Percentiles rank a stretch among this genome's conserved stretches.
These are phyloP conservation scores for Hypoxylon sp. DNA, from an alignment of 2,329 filamentous ascomycete species.

Conservation along the genomic window DNA sequence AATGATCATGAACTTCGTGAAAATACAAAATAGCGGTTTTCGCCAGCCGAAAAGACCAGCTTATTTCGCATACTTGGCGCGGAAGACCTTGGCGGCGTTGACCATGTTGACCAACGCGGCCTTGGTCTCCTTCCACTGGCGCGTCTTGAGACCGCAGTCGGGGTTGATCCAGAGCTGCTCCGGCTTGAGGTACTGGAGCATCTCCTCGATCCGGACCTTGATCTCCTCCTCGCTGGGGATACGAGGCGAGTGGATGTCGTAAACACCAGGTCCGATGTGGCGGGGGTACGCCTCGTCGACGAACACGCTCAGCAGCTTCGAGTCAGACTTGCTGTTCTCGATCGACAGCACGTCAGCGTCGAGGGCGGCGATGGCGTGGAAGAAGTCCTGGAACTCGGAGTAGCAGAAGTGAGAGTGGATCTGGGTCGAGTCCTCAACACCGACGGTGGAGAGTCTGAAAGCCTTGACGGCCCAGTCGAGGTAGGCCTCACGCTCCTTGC, in stretches of 20 bases:
- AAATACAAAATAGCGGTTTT: slow-evolving; percentile 16
- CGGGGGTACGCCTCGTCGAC: slow-evolving; percentile 96
- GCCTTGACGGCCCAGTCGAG: slow-evolving; percentile 96
- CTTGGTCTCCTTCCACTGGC: slow-evolving; percentile 99
- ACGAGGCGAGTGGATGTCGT: slow-evolving; percentile 99
- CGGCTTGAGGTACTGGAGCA: slow-evolving; percentile 95
- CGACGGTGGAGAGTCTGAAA: slow-evolving; percentile 94
- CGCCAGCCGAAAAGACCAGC: slow-evolving; percentile 28
- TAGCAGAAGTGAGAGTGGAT: slow-evolving; percentile 99
- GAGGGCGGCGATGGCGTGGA: slow-evolving; percentile 98
- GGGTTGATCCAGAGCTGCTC: slow-evolving; percentile 99
- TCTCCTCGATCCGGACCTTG: slow-evolving; percentile 96
- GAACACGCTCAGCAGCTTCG: slow-evolving; percentile 98
- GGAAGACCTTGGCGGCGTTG: slow-evolving; percentile 96
- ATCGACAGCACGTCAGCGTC: slow-evolving; percentile 98
- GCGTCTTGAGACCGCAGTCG: slow-evolving; percentile 99
- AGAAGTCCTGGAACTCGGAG: slow-evolving; percentile 99
- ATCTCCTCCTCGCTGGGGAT: slow-evolving; percentile 97
- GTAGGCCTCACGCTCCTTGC: slow-evolving; percentile 96
- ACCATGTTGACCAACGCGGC: slow-evolving; percentile 96
- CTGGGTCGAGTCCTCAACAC: slow-evolving; percentile 94
- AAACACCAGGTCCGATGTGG: slow-evolving; percentile 98
- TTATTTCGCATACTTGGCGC: slow-evolving; percentile 81
- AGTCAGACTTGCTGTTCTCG: slow-evolving; percentile 99
- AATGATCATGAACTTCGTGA: slow-evolving; percentile 25